phyloP scores from a whole-genome alignment of 768 basidiomycete genomes.

The Trametes gibbosa region DNA sequence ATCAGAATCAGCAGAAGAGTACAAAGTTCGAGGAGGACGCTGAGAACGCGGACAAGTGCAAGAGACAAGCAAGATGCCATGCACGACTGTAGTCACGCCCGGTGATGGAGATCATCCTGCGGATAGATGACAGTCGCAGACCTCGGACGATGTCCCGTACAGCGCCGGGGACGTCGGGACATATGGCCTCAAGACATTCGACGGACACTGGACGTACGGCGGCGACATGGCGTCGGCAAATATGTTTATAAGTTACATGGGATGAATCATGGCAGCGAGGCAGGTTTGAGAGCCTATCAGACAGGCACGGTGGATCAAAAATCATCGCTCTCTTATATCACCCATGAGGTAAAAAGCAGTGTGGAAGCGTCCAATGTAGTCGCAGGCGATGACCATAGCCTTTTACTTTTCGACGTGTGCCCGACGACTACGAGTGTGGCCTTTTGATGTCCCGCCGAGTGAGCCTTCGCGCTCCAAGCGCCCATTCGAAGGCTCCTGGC shows the following conservation, averaged over 20 bases:
- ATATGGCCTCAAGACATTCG: not conserved
- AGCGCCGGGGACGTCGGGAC: conserved; percentile 4
- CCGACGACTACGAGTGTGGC: not conserved
- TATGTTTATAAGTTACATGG: conserved; percentile 7
- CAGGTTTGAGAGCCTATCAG: not conserved
- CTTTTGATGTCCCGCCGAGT: not conserved
- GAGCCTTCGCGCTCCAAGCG: not conserved
- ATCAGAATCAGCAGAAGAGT: conserved; percentile 12
- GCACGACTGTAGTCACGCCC: conserved; percentile 11
- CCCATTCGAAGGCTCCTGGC: not conserved
- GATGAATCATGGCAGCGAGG: not conserved
- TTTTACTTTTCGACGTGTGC: not conserved
- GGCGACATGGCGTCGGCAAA: not conserved
- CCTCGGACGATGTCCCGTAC: not conserved
- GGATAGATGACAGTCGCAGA: conserved; percentile 7
- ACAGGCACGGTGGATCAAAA: not conserved
- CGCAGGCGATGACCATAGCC: not conserved
- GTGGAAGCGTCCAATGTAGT: not conserved
- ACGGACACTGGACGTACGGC: not conserved
- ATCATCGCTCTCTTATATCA: not conserved
- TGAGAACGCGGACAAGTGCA: not conserved
- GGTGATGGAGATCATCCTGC: conserved; percentile 15
- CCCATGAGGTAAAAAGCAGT: not conserved
- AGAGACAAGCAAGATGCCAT: not conserved
- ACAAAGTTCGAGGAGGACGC: conserved; percentile 4